Base-by-base conservation (phyloP, 225 moss, liverwort and hornwort genomes). In the Marchantia paleacea region DNA sequence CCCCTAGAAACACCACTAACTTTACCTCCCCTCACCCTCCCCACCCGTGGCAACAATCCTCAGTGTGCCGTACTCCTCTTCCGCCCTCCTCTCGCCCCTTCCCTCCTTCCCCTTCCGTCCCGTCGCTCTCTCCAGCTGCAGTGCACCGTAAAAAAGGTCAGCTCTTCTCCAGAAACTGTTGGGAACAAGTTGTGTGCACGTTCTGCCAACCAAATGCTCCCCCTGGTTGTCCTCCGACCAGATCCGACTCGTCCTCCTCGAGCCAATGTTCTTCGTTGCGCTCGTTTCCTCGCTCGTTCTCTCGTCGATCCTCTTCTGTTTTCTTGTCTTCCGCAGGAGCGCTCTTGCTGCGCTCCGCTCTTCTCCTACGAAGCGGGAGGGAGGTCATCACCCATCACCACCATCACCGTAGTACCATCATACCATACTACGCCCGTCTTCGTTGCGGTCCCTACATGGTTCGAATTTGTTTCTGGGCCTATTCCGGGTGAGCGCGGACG, bases 151-250 rank as follows among this genome's bases (percentile, higher is more conserved):
- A 64, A 64, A 50, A 28, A 19, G 63, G 49, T 61, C 24, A 58
- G 69, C 53, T 39, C 60, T 13, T 61, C 15, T n/a, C 55, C 29
- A 19, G 10, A 31, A 70, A 70, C 69, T 70, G 55, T 61, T 79
- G 69, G 8, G 0, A 54, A 47, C 19, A 51, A 53, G 52, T 26
- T 70, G 79, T 55, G 16, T 30, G 69, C 79, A 79, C 79, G 79
- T 79, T 71, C 70, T 71, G 29, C 52, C 54, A 54, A 26, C 79
- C 12, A 20, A n/a, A 55, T 48, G 50, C 18, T 5, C 25, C 26
- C 78, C 30, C 65, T 76, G 60, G 18, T 60, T 30, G 57, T 58
- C 7, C 75, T 76, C 78, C 78, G 78, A 64, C 65, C 65, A 66
- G 78, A 76, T 76, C 76, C 78, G 47, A 3, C 28, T 66, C 51